phyloP scores from a whole-genome alignment of 331 rosid species.

The Dryas integrifolia region DNA sequence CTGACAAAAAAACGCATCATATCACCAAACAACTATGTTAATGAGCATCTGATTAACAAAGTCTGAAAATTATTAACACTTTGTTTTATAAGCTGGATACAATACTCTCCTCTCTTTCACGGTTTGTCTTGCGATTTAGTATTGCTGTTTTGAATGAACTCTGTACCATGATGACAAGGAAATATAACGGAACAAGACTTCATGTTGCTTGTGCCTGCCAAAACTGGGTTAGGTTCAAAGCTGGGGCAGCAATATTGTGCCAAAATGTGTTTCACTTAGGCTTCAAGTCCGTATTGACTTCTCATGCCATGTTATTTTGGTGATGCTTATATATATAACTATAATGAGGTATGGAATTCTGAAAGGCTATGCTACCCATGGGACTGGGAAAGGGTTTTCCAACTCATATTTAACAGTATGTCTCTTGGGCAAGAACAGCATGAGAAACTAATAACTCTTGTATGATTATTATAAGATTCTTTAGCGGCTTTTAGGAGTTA shows the following conservation, averaged over 20 bases:
- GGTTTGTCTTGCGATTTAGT: background rate
- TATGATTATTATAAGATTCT: too few species aligned
- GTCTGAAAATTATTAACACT: background rate
- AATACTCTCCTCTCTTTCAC: too few species aligned
- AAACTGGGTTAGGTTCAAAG: background rate
- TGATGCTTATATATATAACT: too few species aligned
- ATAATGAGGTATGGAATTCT: too few species aligned
- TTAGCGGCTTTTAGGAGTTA: too few species aligned
- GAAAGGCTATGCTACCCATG: background rate
- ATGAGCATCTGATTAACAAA: background rate
- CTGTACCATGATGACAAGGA: background rate
- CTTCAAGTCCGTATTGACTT: too few species aligned
- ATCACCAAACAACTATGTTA: background rate
- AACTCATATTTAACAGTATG: background rate
- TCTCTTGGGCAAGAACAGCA: background rate
- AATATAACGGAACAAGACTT: background rate
- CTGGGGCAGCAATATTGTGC: background rate
- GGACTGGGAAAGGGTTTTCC: background rate
- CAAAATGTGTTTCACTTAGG: background rate
- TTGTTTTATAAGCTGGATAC: background rate
- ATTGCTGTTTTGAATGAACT: background rate
- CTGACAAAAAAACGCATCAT: background rate
- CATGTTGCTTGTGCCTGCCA: background rate
- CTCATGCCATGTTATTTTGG: too few species aligned
- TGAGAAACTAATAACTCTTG: too few species aligned